phyloP scores from a whole-genome alignment of 2,329 filamentous ascomycete species.

The Sclerotinia nivalis region DNA sequence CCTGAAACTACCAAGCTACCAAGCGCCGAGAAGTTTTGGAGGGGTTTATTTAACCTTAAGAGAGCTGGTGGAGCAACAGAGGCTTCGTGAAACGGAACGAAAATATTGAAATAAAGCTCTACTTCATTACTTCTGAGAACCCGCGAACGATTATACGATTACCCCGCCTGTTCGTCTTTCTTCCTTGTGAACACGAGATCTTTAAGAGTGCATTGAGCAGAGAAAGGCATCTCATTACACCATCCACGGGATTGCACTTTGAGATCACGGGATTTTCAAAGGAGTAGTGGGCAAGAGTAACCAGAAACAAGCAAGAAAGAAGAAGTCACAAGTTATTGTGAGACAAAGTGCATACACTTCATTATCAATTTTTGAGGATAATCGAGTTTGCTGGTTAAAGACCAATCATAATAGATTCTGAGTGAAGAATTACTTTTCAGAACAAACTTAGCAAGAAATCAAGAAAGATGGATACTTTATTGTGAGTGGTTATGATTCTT shows the following conservation, averaged over 20 bases:
- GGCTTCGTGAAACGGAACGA: background rate
- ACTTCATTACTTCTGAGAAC: background rate
- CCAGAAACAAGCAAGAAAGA: background rate
- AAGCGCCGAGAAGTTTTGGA: background rate
- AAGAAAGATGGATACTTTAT: constrained; percentile 23
- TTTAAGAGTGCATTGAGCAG: background rate
- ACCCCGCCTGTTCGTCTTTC: background rate
- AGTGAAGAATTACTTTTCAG: background rate
- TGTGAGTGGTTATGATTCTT: constrained; percentile 13
- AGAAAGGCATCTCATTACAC: background rate
- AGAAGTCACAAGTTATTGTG: background rate
- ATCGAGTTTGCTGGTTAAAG: background rate
- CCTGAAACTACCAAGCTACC: background rate
- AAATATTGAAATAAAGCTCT: background rate
- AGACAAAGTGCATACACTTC: background rate
- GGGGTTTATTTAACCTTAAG: background rate
- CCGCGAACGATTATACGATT: background rate
- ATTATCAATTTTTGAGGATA: background rate
- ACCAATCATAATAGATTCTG: background rate
- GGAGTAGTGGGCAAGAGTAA: background rate
- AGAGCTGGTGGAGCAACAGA: constrained; percentile 5
- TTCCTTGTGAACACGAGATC: background rate
- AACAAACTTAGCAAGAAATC: background rate
- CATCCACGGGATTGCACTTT: background rate
- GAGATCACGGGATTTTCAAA: background rate